These are phyloP conservation scores for Cucurbita moschata DNA, from an alignment of 306 rosid genomes.

Conservation along the genomic window DNA sequence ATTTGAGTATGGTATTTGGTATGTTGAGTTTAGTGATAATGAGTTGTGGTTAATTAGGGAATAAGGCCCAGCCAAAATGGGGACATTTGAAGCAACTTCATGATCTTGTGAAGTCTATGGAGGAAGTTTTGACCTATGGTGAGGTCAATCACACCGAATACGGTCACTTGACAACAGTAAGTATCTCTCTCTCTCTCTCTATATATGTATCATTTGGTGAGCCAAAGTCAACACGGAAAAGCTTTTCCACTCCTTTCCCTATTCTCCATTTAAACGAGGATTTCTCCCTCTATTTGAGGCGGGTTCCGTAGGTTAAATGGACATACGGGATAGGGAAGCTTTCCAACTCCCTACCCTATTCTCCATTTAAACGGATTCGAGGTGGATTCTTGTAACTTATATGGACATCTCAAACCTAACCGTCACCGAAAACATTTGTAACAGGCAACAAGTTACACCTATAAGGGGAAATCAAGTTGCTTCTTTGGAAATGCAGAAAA, in stretches of 20 bases:
- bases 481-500: constrained; percentile 29
- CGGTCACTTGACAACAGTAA: constrained; percentile 24
- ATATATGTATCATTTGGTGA: no score
- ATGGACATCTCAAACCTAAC: not conserved
- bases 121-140: constrained; percentile 26
- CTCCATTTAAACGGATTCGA: no score
- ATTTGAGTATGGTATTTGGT: no score
- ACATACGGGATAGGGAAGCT: no score
- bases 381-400: no score
- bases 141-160: constrained; percentile 14
- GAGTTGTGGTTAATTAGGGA: not conserved
- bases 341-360: no score
- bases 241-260: no score
- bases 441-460: constrained; percentile 31
- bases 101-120: constrained; percentile 30
- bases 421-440: not conserved
- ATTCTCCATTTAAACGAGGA: no score
- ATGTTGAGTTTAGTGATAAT: not conserved
- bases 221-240: no score
- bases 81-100: constrained; percentile 43
- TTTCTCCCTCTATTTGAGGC: no score
- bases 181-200: not conserved
- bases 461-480: constrained; percentile 26
- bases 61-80: constrained; percentile 35
- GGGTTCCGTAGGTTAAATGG: no score